Conservation (phyloP, 1,139 yeast genomes). For the Suhomyces kunorum region DNA sequence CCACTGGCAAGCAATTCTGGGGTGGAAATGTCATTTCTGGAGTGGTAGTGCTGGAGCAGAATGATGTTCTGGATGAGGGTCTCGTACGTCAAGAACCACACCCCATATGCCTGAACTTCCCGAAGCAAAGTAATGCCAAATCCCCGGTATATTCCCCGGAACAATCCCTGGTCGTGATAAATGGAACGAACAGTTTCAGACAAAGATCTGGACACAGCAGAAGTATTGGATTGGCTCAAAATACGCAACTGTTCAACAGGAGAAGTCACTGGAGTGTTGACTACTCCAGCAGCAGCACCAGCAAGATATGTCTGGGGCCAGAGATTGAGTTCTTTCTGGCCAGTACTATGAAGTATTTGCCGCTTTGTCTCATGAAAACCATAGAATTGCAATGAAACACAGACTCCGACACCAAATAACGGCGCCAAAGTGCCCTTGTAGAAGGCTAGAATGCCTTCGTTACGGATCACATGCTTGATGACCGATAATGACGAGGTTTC, state of each 20-base stretch:
- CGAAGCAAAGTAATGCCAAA: constrained; percentile 58
- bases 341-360: constrained; percentile 43
- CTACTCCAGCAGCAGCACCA: constrained; percentile 79
- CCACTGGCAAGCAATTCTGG: constrained; percentile 64
- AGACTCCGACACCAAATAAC: constrained; percentile 63
- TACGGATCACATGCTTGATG: constrained; percentile 52
- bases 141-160: constrained; percentile 60
- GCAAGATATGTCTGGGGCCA: constrained; percentile 68
- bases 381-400: constrained; percentile 73
- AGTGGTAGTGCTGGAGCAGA: constrained; percentile 31
- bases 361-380: constrained; percentile 79
- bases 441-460: constrained; percentile 67
- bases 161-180: constrained; percentile 46
- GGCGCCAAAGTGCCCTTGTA: constrained; percentile 51
- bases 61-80: constrained; percentile 50
- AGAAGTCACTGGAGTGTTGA: constrained; percentile 68
- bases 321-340: constrained; percentile 43
- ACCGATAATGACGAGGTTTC: constrained; percentile 48
- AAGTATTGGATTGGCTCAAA: constrained; percentile 60
- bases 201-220: constrained; percentile 46
- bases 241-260: constrained; percentile 80
- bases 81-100: constrained; percentile 79
- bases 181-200: constrained; percentile 43
- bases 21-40: constrained; percentile 57
- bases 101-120: constrained; percentile 80